phyloP scores from a whole-genome alignment of 1,139 yeast species.

The Blastobotrys apis region DNA sequence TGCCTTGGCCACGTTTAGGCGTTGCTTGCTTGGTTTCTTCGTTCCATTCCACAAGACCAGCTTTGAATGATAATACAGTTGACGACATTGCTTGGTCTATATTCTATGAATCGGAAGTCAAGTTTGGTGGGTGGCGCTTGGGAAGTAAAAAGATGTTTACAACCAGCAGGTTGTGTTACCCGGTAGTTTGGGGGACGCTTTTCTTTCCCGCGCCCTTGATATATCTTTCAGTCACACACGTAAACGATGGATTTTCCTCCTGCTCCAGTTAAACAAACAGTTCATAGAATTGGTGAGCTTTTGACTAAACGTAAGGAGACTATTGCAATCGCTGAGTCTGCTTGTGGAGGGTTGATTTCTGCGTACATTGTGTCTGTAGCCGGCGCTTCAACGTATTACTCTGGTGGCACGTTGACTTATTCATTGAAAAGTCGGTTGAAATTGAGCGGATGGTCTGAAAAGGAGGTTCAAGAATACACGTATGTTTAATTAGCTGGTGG shows the following conservation, averaged over 20 bases:
- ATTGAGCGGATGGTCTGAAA: slow-evolving; percentile 71
- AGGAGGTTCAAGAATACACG: slow-evolving; percentile 64
- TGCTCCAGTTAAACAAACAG: slow-evolving; percentile 46
- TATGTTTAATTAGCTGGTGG: slow-evolving; percentile 7
- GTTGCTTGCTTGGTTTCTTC: slow-evolving; percentile 66
- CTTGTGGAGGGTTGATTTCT: slow-evolving; percentile 82
- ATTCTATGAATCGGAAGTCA: too few relatives aligned
- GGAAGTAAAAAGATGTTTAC: neutral
- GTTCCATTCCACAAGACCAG: slow-evolving; percentile 77
- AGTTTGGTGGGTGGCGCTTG: slow-evolving; percentile 4
- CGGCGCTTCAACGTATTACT: slow-evolving; percentile 78
- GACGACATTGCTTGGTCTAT: slow-evolving; percentile 3
- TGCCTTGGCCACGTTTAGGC: slow-evolving; percentile 75
- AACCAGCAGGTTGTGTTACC: neutral
- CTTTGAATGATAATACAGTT: slow-evolving; percentile 57
- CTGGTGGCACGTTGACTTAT: slow-evolving; percentile 79
- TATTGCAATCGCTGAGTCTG: slow-evolving; percentile 77
- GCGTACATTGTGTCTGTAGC: slow-evolving; percentile 78
- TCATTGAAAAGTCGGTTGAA: slow-evolving; percentile 69
- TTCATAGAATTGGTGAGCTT: slow-evolving; percentile 52
- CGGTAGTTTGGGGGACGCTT: too few relatives aligned
- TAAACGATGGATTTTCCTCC: slow-evolving; percentile 59
- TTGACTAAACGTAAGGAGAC: slow-evolving; percentile 55
- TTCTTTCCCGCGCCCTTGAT: too few relatives aligned
- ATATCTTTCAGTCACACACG: too few relatives aligned